Evolutionary conservation across 1,139 yeast species (phyloP), one percentile per base, ranked within the genome.

Genomic region (Hyphopichia wangnamkhiaoensis): DNA sequence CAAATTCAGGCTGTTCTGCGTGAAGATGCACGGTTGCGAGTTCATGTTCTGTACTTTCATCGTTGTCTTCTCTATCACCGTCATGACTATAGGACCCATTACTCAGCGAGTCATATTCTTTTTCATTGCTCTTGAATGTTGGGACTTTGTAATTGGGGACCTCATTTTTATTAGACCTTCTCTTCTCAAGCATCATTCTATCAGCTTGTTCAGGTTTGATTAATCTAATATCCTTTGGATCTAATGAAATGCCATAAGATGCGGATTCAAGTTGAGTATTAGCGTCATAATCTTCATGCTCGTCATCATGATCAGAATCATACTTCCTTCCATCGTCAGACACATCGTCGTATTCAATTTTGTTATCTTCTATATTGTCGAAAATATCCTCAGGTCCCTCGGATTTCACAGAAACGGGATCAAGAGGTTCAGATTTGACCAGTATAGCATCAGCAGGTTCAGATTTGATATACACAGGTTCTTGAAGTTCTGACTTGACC

Each of bases 51-150:
- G 41, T 23, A 35, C 20, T 13, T 24, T 61, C 66, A 37, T 64
- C 71, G 45, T 70, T 70, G 42, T 70, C 76, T 47, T 70, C 76
- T 31, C 59, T 54, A 37, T 70, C 76, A 13, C 74, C 76, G 48
- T 70, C 75, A 40, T 68, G 61, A 37, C 73, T 67, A 37, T 32
- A 32, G 6, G 34, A 32, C 10, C 14, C 15, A 15, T 32, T 16
- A 18, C 21, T 30, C 8, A n/a, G n/a, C n/a, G n/a, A n/a, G n/a
- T n/a, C n/a, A n/a, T n/a, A n/a, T n/a, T n/a, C n/a, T n/a, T n/a
- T n/a, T n/a, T n/a, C n/a, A n/a, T n/a, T n/a, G n/a, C n/a, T n/a
- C n/a, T n/a, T n/a, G n/a, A n/a, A n/a, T n/a, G n/a, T n/a, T n/a
- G n/a, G n/a, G n/a, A n/a, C n/a, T n/a, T n/a, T n/a, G n/a, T n/a